Percentiles rank a stretch among this genome's conserved stretches.
Evolutionary conservation across 768 basidiomycete species (phyloP).

Genomic region (Boletus rubropictus): DNA sequence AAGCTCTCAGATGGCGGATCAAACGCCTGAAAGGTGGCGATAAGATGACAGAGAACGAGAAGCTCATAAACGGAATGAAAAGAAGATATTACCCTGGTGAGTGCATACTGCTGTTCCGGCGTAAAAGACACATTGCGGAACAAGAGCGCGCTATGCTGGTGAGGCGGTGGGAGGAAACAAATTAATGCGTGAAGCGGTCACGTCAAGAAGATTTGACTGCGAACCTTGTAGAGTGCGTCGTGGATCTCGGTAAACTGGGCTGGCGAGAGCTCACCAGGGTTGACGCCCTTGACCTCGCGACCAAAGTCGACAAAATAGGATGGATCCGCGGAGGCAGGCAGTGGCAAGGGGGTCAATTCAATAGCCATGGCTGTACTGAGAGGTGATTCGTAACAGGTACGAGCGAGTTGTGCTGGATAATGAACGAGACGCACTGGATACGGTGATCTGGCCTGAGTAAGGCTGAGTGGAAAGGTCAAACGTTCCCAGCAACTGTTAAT

Average conservation of each 20-base stretch:
- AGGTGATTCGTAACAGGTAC: background rate
- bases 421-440: background rate
- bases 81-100: conserved; percentile 61
- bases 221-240: conserved; percentile 72
- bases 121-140: conserved; percentile 65
- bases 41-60: background rate
- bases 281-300: conserved; percentile 65
- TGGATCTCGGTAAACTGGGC: conserved; percentile 63
- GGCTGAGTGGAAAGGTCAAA: background rate
- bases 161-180: background rate
- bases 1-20: conserved; percentile 60
- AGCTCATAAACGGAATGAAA: background rate
- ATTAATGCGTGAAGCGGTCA: background rate
- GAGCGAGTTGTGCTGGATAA: background rate
- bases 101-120: conserved; percentile 78
- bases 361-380: conserved; percentile 49
- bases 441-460: background rate
- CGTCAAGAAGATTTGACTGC: background rate
- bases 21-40: conserved; percentile 52
- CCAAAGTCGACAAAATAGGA: conserved; percentile 69
- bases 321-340: conserved; percentile 69
- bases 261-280: conserved; percentile 57
- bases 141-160: conserved; percentile 64
- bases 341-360: conserved; percentile 57
- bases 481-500: background rate